A percentile compares a stretch with the other conserved stretches of the same genome.
These are phyloP conservation scores for Viola pubescens DNA, from an alignment of 441 rosid species.

Conservation along the genomic window DNA sequence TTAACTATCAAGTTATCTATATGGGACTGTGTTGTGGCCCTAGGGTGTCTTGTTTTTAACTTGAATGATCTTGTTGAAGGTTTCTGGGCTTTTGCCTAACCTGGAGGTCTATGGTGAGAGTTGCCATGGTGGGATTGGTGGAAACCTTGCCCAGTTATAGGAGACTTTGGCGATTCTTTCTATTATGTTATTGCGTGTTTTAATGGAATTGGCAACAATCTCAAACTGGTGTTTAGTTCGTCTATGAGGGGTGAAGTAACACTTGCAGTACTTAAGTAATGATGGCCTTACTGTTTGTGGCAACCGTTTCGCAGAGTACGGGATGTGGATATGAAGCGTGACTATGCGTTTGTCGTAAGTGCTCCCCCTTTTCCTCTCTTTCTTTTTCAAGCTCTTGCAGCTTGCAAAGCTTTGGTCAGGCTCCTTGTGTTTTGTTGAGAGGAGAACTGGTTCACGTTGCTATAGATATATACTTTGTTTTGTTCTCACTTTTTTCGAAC, in stretches of 20 bases:
- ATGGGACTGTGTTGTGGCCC: slow-evolving; percentile 31
- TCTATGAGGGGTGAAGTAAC: slow-evolving; percentile 67
- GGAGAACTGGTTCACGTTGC: background rate
- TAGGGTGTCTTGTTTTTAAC: slow-evolving; percentile 48
- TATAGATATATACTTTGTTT: slow-evolving; percentile 5
- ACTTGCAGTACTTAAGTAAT: slow-evolving; percentile 55
- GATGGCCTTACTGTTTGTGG: slow-evolving; percentile 89
- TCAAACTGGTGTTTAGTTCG: slow-evolving; percentile 73
- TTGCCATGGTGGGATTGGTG: slow-evolving; percentile 66
- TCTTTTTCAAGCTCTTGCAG: too few relatives aligned
- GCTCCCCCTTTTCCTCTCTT: slow-evolving; percentile 7
- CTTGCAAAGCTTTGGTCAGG: background rate
- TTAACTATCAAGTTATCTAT: slow-evolving; percentile 22
- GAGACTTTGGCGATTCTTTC: slow-evolving; percentile 59
- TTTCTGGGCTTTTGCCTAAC: slow-evolving; percentile 55
- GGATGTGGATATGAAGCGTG: slow-evolving; percentile 89
- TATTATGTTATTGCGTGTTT: slow-evolving; percentile 62
- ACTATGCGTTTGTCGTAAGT: slow-evolving; percentile 84
- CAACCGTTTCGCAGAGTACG: slow-evolving; percentile 82
- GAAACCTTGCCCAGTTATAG: slow-evolving; percentile 55
- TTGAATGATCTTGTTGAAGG: slow-evolving; percentile 77
- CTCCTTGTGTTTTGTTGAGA: background rate
- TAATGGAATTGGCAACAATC: slow-evolving; percentile 68
- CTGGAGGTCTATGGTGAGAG: slow-evolving; percentile 72
- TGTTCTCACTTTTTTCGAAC: slow-evolving; percentile 23